Base-by-base conservation (phyloP, 2,329 filamentous ascomycete species). In the Ophiostoma novo-ulmi region DNA sequence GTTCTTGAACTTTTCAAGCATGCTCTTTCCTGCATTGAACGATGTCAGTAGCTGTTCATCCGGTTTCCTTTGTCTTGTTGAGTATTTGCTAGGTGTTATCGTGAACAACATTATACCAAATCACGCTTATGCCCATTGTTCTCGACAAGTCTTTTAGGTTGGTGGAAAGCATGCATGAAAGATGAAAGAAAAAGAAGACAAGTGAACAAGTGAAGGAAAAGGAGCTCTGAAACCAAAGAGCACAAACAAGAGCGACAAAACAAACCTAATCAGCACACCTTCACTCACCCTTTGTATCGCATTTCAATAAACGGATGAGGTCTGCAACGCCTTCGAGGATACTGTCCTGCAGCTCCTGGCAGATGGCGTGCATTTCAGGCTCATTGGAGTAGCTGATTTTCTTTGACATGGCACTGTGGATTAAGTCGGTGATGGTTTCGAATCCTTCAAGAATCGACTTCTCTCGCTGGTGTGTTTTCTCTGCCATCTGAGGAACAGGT, bases 391-490 rank as follows among this genome's bases (percentile, higher is more conserved):
- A 70, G 35, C 61, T 55, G 41, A 67, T 67, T 14, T 48, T 67
- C 20, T 69, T 70, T 26, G 70, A 67, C 69, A 70, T 72, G 36
- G 71, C 69, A 17, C 67, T 69, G 48, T 61, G 48, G 11, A 70
- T 70, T 22, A 69, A 69, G 3, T 70, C 69, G 14, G 71, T 70
- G 61, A 72, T 70, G 20, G 26, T 55, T n/a, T 70, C 71, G 11
- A 72, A 72, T 17, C 69, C 71, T 1, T 61, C 71, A 10, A 70
- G 58, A 17, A 70, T 69, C 13, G 41, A 26, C 35, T 72, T 41
- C 20, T 72, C 69, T 31, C 69, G 69, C n/a, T 70, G 66, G 48
- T 67, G 63, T 1, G 71, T 48, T 35, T 69, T 65, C 7, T 69
- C 69, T 7, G 71, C 71, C 66, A 72, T 70, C 67, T 70, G 20